phyloP scores from a whole-genome alignment of 2,329 filamentous ascomycete genomes.

The Penicillium aurantiogriseum region DNA sequence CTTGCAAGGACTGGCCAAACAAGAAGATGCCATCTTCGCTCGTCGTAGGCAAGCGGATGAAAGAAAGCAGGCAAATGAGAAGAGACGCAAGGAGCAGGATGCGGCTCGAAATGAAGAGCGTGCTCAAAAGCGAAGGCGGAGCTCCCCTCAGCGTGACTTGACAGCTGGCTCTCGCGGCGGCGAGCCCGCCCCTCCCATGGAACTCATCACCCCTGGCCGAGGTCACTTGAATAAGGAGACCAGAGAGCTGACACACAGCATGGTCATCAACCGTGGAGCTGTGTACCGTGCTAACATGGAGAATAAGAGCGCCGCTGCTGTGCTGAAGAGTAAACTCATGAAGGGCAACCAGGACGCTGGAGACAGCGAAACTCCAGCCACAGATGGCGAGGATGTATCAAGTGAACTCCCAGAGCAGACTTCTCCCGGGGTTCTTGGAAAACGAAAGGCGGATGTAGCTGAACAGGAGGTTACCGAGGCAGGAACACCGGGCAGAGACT shows the following conservation, averaged over 20 bases:
- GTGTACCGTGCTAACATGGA: slow-evolving; percentile 70
- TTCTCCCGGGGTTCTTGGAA: slow-evolving; percentile 38
- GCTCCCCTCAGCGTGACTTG: slow-evolving; percentile 45
- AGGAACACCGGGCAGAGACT: slow-evolving; percentile 60
- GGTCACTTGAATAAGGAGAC: slow-evolving; percentile 57
- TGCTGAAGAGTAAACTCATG: slow-evolving; percentile 77
- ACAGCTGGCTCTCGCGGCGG: slow-evolving; percentile 26
- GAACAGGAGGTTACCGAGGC: slow-evolving; percentile 57
- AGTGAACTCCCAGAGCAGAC: slow-evolving; percentile 28
- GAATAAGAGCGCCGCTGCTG: slow-evolving; percentile 92
- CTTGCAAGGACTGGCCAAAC: slow-evolving; percentile 79
- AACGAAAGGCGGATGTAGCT: slow-evolving; percentile 68
- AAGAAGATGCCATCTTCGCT: slow-evolving; percentile 91
- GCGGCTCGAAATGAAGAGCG: slow-evolving; percentile 51
- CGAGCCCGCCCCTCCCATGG: slow-evolving; percentile 47
- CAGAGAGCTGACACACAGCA: slow-evolving; percentile 73
- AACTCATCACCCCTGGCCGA: slow-evolving; percentile 57
- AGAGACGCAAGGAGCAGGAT: slow-evolving; percentile 72
- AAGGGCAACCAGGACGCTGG: slow-evolving; percentile 27
- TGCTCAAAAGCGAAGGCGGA: slow-evolving; percentile 43
- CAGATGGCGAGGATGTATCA: slow-evolving; percentile 28
- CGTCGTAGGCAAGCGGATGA: slow-evolving; percentile 84
- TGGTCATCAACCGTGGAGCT: slow-evolving; percentile 73
- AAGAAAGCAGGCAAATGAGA: slow-evolving; percentile 73
- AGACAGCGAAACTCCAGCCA: slow-evolving; percentile 24